phyloP scores from a whole-genome alignment of 495 filamentous ascomycete species.

The Aspergillus carlsbadensis region DNA sequence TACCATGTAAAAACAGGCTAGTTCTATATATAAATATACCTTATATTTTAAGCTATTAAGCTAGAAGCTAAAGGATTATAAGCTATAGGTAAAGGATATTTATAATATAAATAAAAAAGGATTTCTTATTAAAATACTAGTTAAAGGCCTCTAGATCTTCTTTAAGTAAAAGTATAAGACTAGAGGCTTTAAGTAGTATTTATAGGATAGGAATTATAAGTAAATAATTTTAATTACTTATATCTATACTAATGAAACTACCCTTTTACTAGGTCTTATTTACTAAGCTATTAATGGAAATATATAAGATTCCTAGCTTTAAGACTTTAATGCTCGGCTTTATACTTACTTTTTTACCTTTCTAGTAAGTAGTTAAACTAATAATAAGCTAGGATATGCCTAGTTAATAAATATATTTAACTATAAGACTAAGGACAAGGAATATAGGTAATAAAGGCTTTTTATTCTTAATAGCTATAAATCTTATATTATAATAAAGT shows the following conservation, averaged over 20 bases:
- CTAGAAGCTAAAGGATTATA: not conserved
- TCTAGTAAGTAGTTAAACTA: not conserved
- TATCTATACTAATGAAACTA: conserved; percentile 1
- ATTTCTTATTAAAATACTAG: not conserved
- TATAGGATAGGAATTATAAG: conserved; percentile 7
- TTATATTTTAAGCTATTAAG: not conserved
- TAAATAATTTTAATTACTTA: conserved; percentile 10
- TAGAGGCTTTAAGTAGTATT: not conserved
- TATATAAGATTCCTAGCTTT: conserved; percentile 3
- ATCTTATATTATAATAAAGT: too few relatives aligned
- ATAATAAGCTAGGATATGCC: too few relatives aligned
- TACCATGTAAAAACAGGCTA: not conserved
- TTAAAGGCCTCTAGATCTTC: conserved; percentile 7
- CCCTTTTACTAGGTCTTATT: not conserved
- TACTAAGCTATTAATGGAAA: not conserved
- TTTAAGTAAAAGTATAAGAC: not conserved
- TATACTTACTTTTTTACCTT: conserved; percentile 2
- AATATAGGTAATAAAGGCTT: too few relatives aligned
- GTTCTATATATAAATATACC: not conserved
- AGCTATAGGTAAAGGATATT: not conserved
- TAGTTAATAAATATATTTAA: too few relatives aligned
- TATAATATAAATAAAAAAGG: conserved; percentile 1
- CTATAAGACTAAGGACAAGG: too few relatives aligned
- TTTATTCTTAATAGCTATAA: too few relatives aligned
- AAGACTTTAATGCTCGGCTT: not conserved